Evolutionary conservation across 768 basidiomycete genomes (phyloP), one percentile per base, ranked within the genome.

Genomic region (Xerocomus spinulosus): DNA sequence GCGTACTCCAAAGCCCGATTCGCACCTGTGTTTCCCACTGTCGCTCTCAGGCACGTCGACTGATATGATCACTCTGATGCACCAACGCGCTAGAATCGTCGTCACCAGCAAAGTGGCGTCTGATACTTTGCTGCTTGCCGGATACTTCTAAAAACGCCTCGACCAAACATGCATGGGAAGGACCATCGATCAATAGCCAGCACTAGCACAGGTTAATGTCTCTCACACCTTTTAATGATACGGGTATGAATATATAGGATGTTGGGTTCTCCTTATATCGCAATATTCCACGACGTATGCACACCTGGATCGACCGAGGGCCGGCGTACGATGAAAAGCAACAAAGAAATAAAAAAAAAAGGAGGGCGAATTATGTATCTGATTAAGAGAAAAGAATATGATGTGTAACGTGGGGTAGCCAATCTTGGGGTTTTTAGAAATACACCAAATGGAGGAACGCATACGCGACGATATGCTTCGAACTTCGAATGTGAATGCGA

Each of bases 401-500:
- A 10, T 6, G 41, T 48, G 47, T 58, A 47, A 50, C 59, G 50
- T 56, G 29, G 24, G 44, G 41, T 42, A 21, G 41, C 23, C 38
- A 48, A 48, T 48, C 24, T 51, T n/a, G 40, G 15, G 40, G 40
- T 41, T 29, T 28, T 28, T 60, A 65, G 23, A 56, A 58, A 58
- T 63, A 64, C 60, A 61, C 48, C 37, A 29, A 18, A 42, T 42
- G 29, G 29, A 14, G 20, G 3, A 23, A 21, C 29, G 41, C 21
- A 21, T 30, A 37, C 17, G 41, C 7, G 12, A 34, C 42, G 20
- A 10, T 52, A 53, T 36, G 53, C 46, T 54, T 46, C 48, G 45
- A 33, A 51, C 36, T 29, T 44, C n/a, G n/a, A 41, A 40, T 52
- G 44, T 32, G 39, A 59, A 53, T 65, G 65, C 42, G 53, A 38